A percentile compares a stretch with the other conserved stretches of the same genome.
Conservation (phyloP, 495 filamentous ascomycete species). For the Diplogelasinospora grovesii region DNA sequence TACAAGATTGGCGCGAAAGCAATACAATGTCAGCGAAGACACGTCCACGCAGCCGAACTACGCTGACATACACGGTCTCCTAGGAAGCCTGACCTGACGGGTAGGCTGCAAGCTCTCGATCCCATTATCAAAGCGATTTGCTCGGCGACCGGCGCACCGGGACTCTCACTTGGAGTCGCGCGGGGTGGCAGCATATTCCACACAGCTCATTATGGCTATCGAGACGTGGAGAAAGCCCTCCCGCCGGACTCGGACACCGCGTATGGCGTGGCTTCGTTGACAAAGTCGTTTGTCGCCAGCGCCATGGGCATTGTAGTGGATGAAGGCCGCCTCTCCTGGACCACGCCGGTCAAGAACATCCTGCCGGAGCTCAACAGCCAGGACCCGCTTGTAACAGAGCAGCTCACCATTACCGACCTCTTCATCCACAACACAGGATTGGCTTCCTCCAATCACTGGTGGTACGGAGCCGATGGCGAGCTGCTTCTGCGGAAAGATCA, state of each 20-base stretch:
- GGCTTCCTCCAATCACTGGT: neutral
- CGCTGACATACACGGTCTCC: too few species aligned
- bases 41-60: too few species aligned
- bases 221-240: neutral
- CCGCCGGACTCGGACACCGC: slow-evolving; percentile 1
- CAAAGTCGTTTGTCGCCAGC: slow-evolving; percentile 3
- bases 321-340: neutral
- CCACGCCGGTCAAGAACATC: neutral
- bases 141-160: neutral
- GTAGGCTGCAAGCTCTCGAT: neutral
- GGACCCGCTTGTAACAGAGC: neutral
- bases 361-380: slow-evolving; percentile 1
- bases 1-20: too few species aligned
- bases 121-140: neutral
- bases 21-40: too few species aligned
- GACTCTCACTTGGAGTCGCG: neutral
- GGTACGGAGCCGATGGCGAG: slow-evolving; percentile 5
- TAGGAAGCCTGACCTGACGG: neutral
- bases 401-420: slow-evolving; percentile 1
- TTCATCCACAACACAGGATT: neutral
- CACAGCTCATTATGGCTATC: neutral
- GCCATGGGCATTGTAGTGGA: slow-evolving; percentile 1
- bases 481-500: slow-evolving; percentile 4
- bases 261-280: slow-evolving; percentile 4
- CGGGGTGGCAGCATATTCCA: neutral